Evolutionary conservation across 164 flowering plant species (phyloP).

Genomic region (Echeveria elegans): DNA sequence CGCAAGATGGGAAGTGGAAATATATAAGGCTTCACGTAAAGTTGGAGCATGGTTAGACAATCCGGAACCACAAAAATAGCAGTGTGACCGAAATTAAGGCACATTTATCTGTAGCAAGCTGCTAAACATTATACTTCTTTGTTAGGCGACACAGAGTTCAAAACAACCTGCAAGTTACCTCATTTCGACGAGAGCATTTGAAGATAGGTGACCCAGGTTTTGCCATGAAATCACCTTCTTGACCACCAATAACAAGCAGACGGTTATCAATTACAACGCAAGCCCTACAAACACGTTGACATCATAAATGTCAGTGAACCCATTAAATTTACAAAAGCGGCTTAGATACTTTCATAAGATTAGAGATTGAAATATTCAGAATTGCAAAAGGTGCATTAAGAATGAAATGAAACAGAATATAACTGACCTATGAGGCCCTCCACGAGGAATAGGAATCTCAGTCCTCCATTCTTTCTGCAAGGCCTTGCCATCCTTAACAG

Average conservation of each 20-base stretch:
- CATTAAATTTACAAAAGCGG: background rate
- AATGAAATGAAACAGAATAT: background rate
- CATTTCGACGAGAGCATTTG: conserved; percentile 90
- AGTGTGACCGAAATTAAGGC: too few species aligned
- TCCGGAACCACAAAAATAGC: too few species aligned
- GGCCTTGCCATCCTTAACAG: conserved; percentile 84
- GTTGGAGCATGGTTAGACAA: too few species aligned
- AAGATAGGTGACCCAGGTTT: conserved; percentile 96
- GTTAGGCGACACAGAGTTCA: background rate
- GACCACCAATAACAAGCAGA: conserved; percentile 85
- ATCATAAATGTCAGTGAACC: background rate
- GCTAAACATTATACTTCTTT: background rate
- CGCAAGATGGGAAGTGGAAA: too few species aligned
- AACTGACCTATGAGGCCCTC: conserved; percentile 93
- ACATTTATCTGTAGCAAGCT: too few species aligned
- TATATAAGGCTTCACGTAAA: too few species aligned
- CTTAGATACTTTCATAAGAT: background rate
- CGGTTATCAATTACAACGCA: conserved; percentile 72
- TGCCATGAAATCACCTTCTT: conserved; percentile 98
- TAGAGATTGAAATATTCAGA: too few species aligned
- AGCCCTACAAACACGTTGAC: conserved; percentile 35
- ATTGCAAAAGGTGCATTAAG: too few species aligned
- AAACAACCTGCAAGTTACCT: conserved; percentile 40
- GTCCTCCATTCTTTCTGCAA: conserved; percentile 70
- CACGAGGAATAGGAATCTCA: conserved; percentile 91